Evolutionary conservation across 2,329 filamentous ascomycete genomes (phyloP).

Genomic region (Hypoxylon sp.): DNA sequence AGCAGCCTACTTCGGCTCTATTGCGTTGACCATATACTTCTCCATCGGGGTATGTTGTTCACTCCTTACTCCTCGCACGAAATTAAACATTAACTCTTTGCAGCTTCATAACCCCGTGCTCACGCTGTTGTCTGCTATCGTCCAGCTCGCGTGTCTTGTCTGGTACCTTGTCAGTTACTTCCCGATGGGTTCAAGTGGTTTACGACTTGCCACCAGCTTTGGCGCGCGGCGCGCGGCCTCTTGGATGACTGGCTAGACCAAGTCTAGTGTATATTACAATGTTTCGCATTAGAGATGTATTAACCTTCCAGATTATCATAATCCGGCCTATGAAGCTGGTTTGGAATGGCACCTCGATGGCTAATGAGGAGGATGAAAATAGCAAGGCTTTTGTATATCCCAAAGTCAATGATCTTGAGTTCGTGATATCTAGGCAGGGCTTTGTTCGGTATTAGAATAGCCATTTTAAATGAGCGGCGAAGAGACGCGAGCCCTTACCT

Average conservation of each 20-base stretch:
- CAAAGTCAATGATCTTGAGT: neutral
- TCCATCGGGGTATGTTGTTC: conserved; percentile 80
- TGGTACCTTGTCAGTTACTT: conserved; percentile 99
- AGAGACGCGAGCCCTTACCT: too few relatives aligned
- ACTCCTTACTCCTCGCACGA: neutral
- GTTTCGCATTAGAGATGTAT: conserved; percentile 10
- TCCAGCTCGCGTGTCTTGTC: conserved; percentile 82
- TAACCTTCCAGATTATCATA: conserved; percentile 2
- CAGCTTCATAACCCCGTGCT: conserved; percentile 86
- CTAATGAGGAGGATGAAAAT: conserved; percentile 1
- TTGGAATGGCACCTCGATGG: neutral
- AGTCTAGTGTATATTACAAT: conserved; percentile 24
- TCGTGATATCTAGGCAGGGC: too few relatives aligned
- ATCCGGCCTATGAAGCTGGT: conserved; percentile 4
- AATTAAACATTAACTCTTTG: conserved; percentile 34
- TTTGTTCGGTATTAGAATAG: too few relatives aligned
- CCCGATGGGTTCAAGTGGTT: conserved; percentile 90
- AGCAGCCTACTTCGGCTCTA: conserved; percentile 92
- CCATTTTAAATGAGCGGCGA: too few relatives aligned
- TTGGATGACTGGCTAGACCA: conserved; percentile 79
- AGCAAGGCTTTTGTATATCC: neutral
- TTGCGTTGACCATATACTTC: conserved; percentile 89
- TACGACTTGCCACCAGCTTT: conserved; percentile 86
- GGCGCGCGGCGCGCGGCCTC: conserved; percentile 84
- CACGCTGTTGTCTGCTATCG: conserved; percentile 82